Evolutionary conservation across 192 early-diverging fungal genomes (phyloP).

Genomic region (Backusella mclennaniae): DNA sequence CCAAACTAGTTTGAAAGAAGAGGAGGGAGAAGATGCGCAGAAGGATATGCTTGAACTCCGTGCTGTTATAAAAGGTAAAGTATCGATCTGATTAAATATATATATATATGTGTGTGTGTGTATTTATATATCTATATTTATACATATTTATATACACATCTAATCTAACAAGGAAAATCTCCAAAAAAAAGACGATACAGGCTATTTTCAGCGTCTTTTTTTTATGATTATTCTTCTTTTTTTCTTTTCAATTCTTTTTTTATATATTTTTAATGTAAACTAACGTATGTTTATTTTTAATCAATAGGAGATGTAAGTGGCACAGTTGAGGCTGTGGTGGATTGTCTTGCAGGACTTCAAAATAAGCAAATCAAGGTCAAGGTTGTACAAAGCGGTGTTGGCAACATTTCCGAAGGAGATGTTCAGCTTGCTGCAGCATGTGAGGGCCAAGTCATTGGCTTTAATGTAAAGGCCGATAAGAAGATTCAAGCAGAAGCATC

Average conservation of each 20-base stretch:
- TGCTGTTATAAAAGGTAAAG: slow-evolving; percentile 68
- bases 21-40: slow-evolving; percentile 37
- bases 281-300: slow-evolving; percentile 3
- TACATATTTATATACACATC: background rate
- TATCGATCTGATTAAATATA: background rate
- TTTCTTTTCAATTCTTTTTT: slow-evolving; percentile 7
- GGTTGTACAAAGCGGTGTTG: slow-evolving; percentile 80
- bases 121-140: background rate
- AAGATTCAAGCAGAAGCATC: slow-evolving; percentile 61
- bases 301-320: slow-evolving; percentile 84
- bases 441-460: slow-evolving; percentile 74
- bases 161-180: slow-evolving; percentile 15
- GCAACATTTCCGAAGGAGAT: slow-evolving; percentile 84
- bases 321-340: slow-evolving; percentile 83
- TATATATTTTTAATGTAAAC: background rate
- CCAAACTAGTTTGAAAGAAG: slow-evolving; percentile 30
- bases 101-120: background rate
- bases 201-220: background rate
- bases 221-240: background rate
- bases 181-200: background rate
- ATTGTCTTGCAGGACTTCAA: slow-evolving; percentile 74
- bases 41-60: slow-evolving; percentile 49
- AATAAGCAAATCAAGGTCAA: slow-evolving; percentile 71
- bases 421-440: slow-evolving; percentile 67
- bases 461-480: slow-evolving; percentile 87